Evolutionary conservation across 768 basidiomycete species (phyloP).

Genomic region (Pleurotus ostreatus): DNA sequence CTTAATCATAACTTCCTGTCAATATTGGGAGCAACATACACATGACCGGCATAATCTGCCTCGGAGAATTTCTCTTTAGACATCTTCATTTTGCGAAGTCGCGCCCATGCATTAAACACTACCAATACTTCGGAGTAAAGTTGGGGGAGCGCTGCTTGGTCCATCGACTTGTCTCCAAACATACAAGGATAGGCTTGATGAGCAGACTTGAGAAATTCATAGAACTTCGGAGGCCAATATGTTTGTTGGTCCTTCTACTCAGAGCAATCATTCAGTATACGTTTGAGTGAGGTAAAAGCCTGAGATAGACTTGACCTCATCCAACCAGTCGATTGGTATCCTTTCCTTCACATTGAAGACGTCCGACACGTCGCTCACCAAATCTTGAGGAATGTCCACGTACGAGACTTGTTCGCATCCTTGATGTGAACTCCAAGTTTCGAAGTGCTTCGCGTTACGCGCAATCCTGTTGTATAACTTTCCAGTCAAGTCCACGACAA

Average conservation of each 20-base stretch:
- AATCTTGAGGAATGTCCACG: constrained; percentile 37
- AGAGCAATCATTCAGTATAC: no score
- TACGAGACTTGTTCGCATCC: constrained; percentile 45
- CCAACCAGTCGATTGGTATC: constrained; percentile 39
- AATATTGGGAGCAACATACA: constrained; percentile 31
- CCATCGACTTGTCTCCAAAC: constrained; percentile 27
- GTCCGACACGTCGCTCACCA: constrained; percentile 28
- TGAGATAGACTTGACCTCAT: constrained; percentile 25
- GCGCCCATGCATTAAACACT: constrained; percentile 43
- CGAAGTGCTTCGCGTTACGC: constrained; percentile 42
- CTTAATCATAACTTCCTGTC: not conserved
- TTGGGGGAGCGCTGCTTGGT: constrained; percentile 13
- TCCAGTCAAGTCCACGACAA: not conserved
- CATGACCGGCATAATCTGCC: constrained; percentile 51
- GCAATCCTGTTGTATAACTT: constrained; percentile 36
- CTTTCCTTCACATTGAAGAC: constrained; percentile 33
- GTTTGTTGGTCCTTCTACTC: no score
- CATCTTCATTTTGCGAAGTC: constrained; percentile 36
- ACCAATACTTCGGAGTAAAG: constrained; percentile 33
- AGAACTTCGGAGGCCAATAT: not conserved
- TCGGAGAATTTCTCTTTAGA: constrained; percentile 48
- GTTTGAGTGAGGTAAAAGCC: not conserved
- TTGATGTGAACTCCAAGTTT: constrained; percentile 48
- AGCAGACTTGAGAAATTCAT: constrained; percentile 26
- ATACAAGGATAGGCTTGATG: constrained; percentile 29